Conservation (phyloP, 2,329 filamentous ascomycete genomes). For the Colletotrichum sp. region DNA sequence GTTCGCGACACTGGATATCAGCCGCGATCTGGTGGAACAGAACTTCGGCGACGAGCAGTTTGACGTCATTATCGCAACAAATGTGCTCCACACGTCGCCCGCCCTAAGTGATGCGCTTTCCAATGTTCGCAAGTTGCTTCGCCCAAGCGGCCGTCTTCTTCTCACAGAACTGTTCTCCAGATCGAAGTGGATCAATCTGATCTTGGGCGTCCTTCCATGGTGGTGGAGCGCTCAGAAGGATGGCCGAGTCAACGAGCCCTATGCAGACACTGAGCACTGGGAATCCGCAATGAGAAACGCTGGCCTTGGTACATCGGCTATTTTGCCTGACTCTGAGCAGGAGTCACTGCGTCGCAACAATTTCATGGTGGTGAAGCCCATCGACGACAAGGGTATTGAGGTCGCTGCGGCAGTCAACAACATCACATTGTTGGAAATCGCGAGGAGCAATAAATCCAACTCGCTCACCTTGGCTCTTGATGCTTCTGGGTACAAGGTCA, state of each 20-base stretch:
- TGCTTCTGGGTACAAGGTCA: neutral
- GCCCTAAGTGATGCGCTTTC: neutral
- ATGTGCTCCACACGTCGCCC: conserved; percentile 42
- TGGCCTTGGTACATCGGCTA: neutral
- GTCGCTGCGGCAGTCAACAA: neutral
- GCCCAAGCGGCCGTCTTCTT: conserved; percentile 5
- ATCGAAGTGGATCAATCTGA: conserved; percentile 29
- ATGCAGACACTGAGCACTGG: conserved; percentile 15
- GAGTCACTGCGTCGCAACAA: neutral
- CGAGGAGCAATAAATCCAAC: neutral
- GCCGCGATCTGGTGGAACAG: neutral
- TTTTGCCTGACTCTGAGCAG: neutral
- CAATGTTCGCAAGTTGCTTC: neutral
- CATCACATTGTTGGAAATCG: neutral
- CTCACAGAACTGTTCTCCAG: conserved; percentile 30
- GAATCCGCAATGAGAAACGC: neutral
- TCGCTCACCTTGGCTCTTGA: neutral
- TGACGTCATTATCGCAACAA: conserved; percentile 42
- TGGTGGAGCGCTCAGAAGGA: conserved; percentile 29
- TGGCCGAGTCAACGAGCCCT: conserved; percentile 28
- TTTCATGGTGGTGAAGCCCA: neutral
- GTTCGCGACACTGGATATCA: neutral
- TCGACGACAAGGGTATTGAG: neutral
- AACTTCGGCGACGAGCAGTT: conserved; percentile 24
- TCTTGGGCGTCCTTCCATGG: conserved; percentile 29